Conservation (phyloP, 176 grass and related monocot species). For the Carex myosuroides region DNA sequence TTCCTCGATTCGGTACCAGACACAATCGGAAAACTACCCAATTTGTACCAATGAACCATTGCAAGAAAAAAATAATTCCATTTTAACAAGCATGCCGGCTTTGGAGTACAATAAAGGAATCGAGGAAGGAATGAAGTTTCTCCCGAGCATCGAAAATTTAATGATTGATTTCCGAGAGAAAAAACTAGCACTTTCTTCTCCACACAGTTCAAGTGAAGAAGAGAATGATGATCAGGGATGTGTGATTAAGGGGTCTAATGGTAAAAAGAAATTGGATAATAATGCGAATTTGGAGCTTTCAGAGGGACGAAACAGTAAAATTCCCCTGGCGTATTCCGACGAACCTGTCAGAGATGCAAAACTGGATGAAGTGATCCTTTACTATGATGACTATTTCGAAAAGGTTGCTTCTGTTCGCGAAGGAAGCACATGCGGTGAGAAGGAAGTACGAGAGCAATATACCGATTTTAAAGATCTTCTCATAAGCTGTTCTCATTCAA, state of each 20-base stretch:
- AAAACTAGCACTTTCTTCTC: not conserved
- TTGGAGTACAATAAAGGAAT: slow-evolving; percentile 19
- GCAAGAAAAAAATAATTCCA: not conserved
- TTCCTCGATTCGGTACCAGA: too few relatives aligned
- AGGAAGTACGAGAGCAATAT: not conserved
- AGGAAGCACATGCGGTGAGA: not conserved
- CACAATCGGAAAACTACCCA: not conserved
- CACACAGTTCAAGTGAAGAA: not conserved
- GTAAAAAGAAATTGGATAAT: not conserved
- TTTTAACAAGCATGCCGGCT: not conserved
- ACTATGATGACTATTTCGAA: not conserved
- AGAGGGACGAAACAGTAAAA: slow-evolving; percentile 23
- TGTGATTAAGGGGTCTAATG: not conserved
- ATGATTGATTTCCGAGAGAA: not conserved
- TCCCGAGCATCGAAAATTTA: slow-evolving; percentile 20
- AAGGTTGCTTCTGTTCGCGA: slow-evolving; percentile 5
- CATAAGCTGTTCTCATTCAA: slow-evolving; percentile 15
- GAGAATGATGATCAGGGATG: not conserved
- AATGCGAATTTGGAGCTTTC: not conserved
- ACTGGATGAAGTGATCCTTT: slow-evolving; percentile 24
- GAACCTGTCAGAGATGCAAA: slow-evolving; percentile 4
- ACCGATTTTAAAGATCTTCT: slow-evolving; percentile 13
- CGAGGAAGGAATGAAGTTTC: slow-evolving; percentile 28
- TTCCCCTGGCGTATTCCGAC: not conserved
- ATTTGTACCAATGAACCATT: not conserved